A percentile compares a stretch with the other conserved stretches of the same genome.
Evolutionary conservation across 2,329 filamentous ascomycete genomes (phyloP).

Genomic region (Hypoxylon sp.): DNA sequence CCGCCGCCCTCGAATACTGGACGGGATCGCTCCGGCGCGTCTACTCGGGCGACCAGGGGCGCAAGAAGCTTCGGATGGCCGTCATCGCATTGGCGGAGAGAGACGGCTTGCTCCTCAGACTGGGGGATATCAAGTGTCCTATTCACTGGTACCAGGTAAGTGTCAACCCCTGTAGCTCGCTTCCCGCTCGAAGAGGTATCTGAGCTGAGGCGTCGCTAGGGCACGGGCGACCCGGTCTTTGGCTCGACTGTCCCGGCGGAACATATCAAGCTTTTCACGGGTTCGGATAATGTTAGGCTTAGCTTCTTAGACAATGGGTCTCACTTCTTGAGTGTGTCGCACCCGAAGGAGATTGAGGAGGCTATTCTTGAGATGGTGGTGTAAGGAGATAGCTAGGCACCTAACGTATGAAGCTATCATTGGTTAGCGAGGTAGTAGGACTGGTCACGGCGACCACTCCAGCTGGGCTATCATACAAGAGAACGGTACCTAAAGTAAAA

Average conservation of each 20-base stretch:
- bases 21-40: slow-evolving; percentile 58
- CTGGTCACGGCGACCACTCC: not conserved
- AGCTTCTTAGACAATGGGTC: slow-evolving; percentile 59
- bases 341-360: slow-evolving; percentile 59
- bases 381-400: too few relatives aligned
- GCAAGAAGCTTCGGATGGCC: slow-evolving; percentile 62
- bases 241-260: slow-evolving; percentile 56
- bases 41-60: slow-evolving; percentile 63
- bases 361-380: slow-evolving; percentile 52
- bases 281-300: slow-evolving; percentile 59
- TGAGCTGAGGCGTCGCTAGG: slow-evolving; percentile 52
- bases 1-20: slow-evolving; percentile 60
- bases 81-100: slow-evolving; percentile 59
- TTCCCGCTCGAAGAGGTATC: not conserved
- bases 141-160: slow-evolving; percentile 66
- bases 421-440: not conserved
- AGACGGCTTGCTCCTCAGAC: slow-evolving; percentile 61
- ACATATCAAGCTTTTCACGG: slow-evolving; percentile 65
- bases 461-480: not conserved
- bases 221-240: slow-evolving; percentile 60
- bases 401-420: not conserved
- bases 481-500: too few relatives aligned
- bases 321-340: slow-evolving; percentile 64
- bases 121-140: slow-evolving; percentile 63
- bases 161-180: slow-evolving; percentile 1